phyloP scores from a whole-genome alignment of 768 basidiomycete genomes.

The Amanita exitialis region DNA sequence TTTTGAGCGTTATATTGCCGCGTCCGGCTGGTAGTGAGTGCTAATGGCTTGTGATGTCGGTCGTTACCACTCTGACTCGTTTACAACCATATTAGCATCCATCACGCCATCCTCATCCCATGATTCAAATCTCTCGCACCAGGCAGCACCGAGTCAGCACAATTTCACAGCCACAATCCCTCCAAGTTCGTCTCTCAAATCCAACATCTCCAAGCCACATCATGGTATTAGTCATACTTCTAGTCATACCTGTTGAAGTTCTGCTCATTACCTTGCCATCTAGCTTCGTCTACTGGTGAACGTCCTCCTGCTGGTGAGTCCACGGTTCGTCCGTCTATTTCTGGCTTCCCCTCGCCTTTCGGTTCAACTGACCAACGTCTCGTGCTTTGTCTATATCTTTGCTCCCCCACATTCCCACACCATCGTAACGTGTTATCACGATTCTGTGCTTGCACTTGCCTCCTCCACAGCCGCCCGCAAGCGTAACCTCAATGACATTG shows the following conservation, averaged over 20 bases:
- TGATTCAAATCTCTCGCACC: background rate
- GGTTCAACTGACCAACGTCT: too few relatives aligned
- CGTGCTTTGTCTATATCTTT: too few relatives aligned
- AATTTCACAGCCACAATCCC: background rate
- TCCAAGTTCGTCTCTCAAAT: background rate
- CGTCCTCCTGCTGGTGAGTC: too few relatives aligned
- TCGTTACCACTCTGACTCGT: background rate
- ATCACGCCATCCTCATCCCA: background rate
- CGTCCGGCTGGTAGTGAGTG: background rate
- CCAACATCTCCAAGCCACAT: background rate
- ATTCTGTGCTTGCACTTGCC: background rate
- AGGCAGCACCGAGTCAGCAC: background rate
- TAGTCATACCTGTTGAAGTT: too few relatives aligned
- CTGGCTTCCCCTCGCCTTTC: too few relatives aligned
- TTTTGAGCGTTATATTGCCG: conserved; percentile 1
- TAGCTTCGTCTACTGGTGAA: too few relatives aligned
- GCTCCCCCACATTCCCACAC: too few relatives aligned
- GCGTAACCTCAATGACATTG: background rate
- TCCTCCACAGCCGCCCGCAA: background rate
- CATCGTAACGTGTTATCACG: too few relatives aligned
- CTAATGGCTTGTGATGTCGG: background rate
- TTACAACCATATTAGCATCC: background rate
- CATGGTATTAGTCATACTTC: background rate
- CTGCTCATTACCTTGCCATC: too few relatives aligned
- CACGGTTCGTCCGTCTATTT: too few relatives aligned